These are phyloP conservation scores for Trichosporon faecale DNA, from an alignment of 1,284 basidiomycete genomes.

Conservation along the genomic window DNA sequence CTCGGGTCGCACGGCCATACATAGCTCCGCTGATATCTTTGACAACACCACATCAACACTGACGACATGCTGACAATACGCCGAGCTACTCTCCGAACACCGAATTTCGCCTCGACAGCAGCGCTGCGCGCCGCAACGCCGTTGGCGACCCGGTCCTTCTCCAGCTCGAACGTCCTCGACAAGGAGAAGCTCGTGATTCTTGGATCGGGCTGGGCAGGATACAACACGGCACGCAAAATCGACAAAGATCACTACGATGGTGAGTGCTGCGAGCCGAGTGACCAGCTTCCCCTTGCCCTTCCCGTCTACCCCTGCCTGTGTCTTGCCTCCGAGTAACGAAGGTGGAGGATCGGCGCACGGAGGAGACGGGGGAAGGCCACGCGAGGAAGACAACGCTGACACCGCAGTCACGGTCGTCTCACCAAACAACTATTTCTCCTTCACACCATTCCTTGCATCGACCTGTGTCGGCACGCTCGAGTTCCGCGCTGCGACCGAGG, in stretches of 20 bases:
- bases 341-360: too few species aligned
- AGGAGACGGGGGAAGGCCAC: not conserved
- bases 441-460: constrained; percentile 72
- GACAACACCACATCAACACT: not conserved
- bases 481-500: constrained; percentile 74
- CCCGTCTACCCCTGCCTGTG: too few species aligned
- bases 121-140: not conserved
- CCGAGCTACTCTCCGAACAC: not conserved
- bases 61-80: not conserved
- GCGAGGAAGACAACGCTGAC: constrained; percentile 24
- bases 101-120: too few species aligned
- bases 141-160: not conserved
- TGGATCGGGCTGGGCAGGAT: constrained; percentile 82
- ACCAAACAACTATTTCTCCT: constrained; percentile 75
- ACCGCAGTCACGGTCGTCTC: constrained; percentile 63
- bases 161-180: not conserved
- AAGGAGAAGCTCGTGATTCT: constrained; percentile 62
- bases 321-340: too few species aligned
- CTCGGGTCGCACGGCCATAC: too few species aligned
- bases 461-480: constrained; percentile 79
- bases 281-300: too few species aligned
- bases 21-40: not conserved
- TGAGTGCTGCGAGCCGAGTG: constrained; percentile 10
- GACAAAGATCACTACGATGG: constrained; percentile 46
- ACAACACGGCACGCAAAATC: constrained; percentile 58